These are phyloP conservation scores for Penicillium sp. DNA, from an alignment of 2,329 filamentous ascomycete species.

Conservation along the genomic window DNA sequence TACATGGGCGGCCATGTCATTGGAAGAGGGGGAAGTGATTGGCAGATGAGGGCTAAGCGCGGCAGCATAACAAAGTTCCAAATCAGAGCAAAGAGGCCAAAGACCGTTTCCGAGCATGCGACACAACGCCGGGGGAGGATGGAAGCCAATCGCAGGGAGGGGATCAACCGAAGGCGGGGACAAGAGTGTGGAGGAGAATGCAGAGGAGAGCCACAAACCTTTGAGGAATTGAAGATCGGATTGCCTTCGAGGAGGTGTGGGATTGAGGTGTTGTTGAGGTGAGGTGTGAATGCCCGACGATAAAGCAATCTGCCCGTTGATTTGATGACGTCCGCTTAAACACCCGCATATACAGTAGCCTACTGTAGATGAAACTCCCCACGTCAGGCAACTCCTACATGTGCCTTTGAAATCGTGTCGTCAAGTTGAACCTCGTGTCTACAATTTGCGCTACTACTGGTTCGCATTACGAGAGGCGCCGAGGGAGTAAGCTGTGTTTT, in stretches of 20 bases:
- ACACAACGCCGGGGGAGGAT: slow-evolving; percentile 15
- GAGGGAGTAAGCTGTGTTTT: no score
- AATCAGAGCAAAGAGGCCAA: slow-evolving; percentile 14
- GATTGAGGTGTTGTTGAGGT: neutral
- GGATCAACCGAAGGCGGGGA: slow-evolving; percentile 19
- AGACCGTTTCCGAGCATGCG: slow-evolving; percentile 5
- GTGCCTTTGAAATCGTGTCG: neutral
- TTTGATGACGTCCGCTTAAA: neutral
- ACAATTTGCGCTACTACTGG: no score
- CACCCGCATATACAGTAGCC: no score
- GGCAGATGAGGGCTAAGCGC: slow-evolving; percentile 22
- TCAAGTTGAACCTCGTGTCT: no score
- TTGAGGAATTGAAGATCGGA: neutral
- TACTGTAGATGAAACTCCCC: neutral
- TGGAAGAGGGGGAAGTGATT: slow-evolving; percentile 11
- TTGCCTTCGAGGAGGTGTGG: no score
- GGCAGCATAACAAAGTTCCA: slow-evolving; percentile 16
- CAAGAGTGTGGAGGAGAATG: slow-evolving; percentile 13
- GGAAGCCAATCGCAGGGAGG: slow-evolving; percentile 7
- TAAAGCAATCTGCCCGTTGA: neutral
- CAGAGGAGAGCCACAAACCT: slow-evolving; percentile 18
- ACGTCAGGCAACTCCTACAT: neutral
- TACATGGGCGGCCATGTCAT: slow-evolving; percentile 13
- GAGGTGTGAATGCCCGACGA: neutral
- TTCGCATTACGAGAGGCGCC: no score